Evolutionary conservation across 768 basidiomycete species (phyloP).

Genomic region (Termitomyces sp.): DNA sequence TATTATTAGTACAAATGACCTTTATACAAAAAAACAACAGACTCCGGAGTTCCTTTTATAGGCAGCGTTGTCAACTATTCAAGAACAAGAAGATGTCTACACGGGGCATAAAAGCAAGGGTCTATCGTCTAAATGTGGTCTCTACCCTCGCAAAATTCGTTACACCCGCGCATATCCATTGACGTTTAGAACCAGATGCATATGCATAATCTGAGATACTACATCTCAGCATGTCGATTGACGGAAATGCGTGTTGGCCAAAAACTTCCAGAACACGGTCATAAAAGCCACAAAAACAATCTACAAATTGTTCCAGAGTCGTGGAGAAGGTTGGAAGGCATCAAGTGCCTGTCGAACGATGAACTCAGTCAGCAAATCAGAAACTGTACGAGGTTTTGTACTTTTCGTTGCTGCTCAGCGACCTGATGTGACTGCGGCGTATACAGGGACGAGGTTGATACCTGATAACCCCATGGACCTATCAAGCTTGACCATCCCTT

Average conservation of each 20-base stretch:
- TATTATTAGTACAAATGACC: too few relatives aligned
- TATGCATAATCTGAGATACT: conserved; percentile 40
- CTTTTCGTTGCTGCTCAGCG: background rate
- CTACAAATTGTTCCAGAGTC: conserved; percentile 39
- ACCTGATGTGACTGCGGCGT: background rate
- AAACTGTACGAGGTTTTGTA: conserved; percentile 28
- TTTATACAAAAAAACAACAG: background rate
- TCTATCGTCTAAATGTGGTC: background rate
- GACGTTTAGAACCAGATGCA: conserved; percentile 17
- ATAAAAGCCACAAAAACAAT: conserved; percentile 42
- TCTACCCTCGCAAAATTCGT: background rate
- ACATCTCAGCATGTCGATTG: conserved; percentile 40
- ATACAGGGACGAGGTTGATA: conserved; percentile 29
- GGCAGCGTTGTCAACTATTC: background rate
- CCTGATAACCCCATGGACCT: background rate
- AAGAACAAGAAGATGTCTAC: conserved; percentile 1
- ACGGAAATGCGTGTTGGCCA: conserved; percentile 34
- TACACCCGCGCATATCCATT: background rate
- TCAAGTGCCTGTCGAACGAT: conserved; percentile 26
- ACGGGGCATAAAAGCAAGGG: background rate
- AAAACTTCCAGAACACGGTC: conserved; percentile 29
- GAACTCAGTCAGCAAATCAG: conserved; percentile 26
- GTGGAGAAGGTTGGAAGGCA: conserved; percentile 47
- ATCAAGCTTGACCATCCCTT: conserved; percentile 38
- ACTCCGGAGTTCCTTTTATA: background rate